Evolutionary conservation across 345 rosid genomes (phyloP).

Genomic region (Hibiscus trionum): DNA sequence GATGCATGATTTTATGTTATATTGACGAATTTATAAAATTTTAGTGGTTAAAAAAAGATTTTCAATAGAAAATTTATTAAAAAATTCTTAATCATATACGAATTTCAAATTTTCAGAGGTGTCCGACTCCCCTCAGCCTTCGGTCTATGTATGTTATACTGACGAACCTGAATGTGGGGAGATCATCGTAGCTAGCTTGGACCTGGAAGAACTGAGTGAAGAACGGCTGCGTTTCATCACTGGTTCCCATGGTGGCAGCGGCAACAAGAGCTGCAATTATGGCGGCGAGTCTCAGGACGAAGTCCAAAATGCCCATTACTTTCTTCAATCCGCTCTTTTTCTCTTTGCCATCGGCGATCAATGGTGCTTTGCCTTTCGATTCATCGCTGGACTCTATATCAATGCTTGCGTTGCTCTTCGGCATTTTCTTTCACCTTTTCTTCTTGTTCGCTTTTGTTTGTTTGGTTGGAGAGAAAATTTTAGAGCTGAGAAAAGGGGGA

Average conservation of each 20-base stretch:
- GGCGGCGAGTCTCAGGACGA: conserved; percentile 59
- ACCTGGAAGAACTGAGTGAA: conserved; percentile 86
- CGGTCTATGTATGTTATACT: not conserved
- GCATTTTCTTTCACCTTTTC: conserved; percentile 14
- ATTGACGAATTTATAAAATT: too few species aligned
- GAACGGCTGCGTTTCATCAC: conserved; percentile 65
- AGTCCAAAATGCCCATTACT: conserved; percentile 61
- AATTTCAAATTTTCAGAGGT: too few species aligned
- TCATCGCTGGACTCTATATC: conserved; percentile 40
- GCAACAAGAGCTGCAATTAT: conserved; percentile 42
- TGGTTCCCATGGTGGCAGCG: conserved; percentile 56
- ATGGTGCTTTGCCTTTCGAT: conserved; percentile 38
- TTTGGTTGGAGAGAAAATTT: not conserved
- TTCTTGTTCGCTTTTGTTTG: not conserved
- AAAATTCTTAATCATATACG: too few species aligned
- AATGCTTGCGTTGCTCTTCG: conserved; percentile 19
- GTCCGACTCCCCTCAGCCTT: too few species aligned
- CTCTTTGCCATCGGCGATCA: conserved; percentile 16
- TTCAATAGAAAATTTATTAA: too few species aligned
- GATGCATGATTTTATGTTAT: too few species aligned
- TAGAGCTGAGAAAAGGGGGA: not conserved
- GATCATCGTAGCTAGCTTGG: conserved; percentile 69
- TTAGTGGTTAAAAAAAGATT: too few species aligned
- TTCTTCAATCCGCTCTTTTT: conserved; percentile 32
- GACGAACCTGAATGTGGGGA: conserved; percentile 57